Evolutionary conservation across 108 stramenopile species (phyloP).

Genomic region (Conticribra weissflogii): DNA sequence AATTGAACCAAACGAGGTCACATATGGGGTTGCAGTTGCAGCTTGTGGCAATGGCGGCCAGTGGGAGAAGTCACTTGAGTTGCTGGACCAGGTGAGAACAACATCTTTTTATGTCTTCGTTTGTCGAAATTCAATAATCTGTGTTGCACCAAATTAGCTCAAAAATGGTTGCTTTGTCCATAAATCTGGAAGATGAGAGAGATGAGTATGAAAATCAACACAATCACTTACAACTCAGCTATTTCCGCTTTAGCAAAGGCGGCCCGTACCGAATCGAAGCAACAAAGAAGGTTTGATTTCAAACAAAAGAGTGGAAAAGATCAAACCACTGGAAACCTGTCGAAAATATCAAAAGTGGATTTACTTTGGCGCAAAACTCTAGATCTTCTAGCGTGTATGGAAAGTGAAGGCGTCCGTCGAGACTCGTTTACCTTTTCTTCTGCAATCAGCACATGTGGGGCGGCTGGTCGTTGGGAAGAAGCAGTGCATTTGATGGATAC

Average conservation of each 20-base stretch:
- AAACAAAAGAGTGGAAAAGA: slow-evolving; percentile 1
- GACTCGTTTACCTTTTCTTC: slow-evolving; percentile 80
- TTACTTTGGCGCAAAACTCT: slow-evolving; percentile 60
- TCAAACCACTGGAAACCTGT: neutral
- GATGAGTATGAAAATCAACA: slow-evolving; percentile 64
- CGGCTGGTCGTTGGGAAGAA: slow-evolving; percentile 82
- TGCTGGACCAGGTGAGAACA: slow-evolving; percentile 56
- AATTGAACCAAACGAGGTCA: slow-evolving; percentile 64
- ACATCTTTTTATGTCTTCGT: neutral
- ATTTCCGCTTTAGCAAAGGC: slow-evolving; percentile 76
- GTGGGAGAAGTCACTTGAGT: slow-evolving; percentile 68
- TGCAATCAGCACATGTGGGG: slow-evolving; percentile 79
- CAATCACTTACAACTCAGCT: slow-evolving; percentile 82
- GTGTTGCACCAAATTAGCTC: no score
- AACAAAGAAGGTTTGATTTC: slow-evolving; percentile 25
- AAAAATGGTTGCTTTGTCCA: neutral
- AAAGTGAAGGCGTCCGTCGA: slow-evolving; percentile 59
- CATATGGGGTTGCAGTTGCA: slow-evolving; percentile 66
- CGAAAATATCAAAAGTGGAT: slow-evolving; percentile 23
- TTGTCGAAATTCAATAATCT: no score
- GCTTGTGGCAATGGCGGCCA: slow-evolving; percentile 82
- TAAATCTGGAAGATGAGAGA: slow-evolving; percentile 49
- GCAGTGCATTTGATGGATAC: slow-evolving; percentile 65
- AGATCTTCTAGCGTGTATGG: slow-evolving; percentile 67
- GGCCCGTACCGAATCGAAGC: slow-evolving; percentile 43